Evolutionary conservation across 176 grass and related monocot genomes (phyloP), one percentile per base, ranked within the genome.

Genomic region (Paspalum vaginatum): DNA sequence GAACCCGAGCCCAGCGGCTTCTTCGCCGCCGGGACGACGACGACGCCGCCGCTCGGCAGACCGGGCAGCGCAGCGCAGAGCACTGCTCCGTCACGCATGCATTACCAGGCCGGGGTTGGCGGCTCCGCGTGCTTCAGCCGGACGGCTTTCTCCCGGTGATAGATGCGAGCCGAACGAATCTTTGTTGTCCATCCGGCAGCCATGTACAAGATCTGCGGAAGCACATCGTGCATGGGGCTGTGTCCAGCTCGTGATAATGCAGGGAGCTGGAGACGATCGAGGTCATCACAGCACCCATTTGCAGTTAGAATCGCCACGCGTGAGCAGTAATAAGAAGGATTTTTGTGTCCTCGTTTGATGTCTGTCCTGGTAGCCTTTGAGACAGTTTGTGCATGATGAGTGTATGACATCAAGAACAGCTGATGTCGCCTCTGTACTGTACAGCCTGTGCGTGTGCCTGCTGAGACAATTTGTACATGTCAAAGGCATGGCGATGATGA

Each of bases 51-150:
- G 65, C 72, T 73, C 41, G 42, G 41, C 15, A 18, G 37, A 1
- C 38, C 76, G 46, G n/a, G 46, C 47, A 5, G 11, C 47, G 6
- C n/a, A 0, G 18, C 12, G 64, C 83, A 64, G 57, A 65, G 72
- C 0, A 2, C 8, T 18, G n/a, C 87, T 24, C 18, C 82, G 1
- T 8, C 81, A 0, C 58, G 57, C 20, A 15, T 80, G 54, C 87
- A 68, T 45, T 76, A 81, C 0, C 76, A 62, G 9, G 32, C 32
- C 32, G 81, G 61, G 17, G 40, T 85, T 40, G 41, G 76, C 39
- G 74, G 27, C 81, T 17, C 82, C 9, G 78, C 83, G 2, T 67
- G 64, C 59, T 85, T 89, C 57, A 60, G 56, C 78, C 72, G 58
- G 21, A 81, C 73, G 58, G 78, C 87, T 14, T 82, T 77, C 83